These are phyloP conservation scores for Russula sp. DNA, from an alignment of 768 basidiomycete genomes.

Conservation along the genomic window DNA sequence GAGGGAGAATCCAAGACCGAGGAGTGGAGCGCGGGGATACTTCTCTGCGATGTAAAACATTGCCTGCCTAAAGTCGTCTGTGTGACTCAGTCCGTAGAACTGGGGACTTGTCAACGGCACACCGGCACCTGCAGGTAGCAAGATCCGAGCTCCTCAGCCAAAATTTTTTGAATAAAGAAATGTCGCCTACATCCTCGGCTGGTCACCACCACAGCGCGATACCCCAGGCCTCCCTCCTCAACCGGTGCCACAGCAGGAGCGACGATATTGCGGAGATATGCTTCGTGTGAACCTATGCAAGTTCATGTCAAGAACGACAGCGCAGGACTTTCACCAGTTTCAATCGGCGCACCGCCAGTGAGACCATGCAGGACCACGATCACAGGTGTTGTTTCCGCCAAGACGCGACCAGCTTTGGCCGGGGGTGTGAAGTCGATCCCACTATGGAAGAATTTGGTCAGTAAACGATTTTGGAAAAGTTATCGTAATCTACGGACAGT, in stretches of 20 bases:
- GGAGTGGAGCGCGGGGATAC: conserved; percentile 75
- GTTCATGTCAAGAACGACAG: conserved; percentile 10
- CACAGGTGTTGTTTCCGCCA: conserved; percentile 40
- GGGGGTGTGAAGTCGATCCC: conserved; percentile 59
- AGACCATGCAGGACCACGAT: conserved; percentile 50
- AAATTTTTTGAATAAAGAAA: background rate
- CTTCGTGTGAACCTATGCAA: conserved; percentile 71
- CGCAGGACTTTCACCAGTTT: background rate
- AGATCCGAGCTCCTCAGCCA: conserved; percentile 49
- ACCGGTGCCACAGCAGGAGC: conserved; percentile 65
- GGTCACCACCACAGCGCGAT: conserved; percentile 86
- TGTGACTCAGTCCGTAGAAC: conserved; percentile 82
- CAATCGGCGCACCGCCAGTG: conserved; percentile 37
- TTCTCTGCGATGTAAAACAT: conserved; percentile 63
- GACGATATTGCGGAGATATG: conserved; percentile 81
- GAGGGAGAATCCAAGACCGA: conserved; percentile 90
- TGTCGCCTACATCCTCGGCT: conserved; percentile 74
- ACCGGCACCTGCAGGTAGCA: background rate
- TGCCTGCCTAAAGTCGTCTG: conserved; percentile 82
- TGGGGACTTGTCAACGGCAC: conserved; percentile 32
- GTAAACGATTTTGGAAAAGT: background rate
- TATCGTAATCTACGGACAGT: conserved; percentile 38
- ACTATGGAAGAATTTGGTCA: conserved; percentile 30
- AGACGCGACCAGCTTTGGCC: conserved; percentile 22
- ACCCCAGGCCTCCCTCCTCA: conserved; percentile 78